These are phyloP conservation scores for Triticum timopheevii DNA, from an alignment of 176 grass and related monocot species.

Conservation along the genomic window DNA sequence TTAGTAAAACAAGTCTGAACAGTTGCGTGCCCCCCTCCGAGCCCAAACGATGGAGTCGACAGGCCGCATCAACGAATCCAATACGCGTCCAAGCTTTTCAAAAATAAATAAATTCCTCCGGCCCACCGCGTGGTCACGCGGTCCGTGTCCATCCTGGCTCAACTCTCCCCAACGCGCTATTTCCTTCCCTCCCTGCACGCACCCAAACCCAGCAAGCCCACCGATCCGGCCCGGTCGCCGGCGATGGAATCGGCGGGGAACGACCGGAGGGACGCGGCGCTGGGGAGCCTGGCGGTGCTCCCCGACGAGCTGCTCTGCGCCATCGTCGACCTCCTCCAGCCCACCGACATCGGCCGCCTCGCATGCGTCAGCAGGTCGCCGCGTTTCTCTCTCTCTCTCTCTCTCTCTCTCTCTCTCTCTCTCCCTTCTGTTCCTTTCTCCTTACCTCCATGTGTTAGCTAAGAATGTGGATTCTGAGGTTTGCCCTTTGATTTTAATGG, in stretches of 20 bases:
- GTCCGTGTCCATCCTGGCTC: too few species aligned
- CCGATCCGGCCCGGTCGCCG: conserved; percentile 1
- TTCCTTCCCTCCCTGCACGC: too few species aligned
- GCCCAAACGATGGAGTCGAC: too few species aligned
- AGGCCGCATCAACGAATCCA: conserved; percentile 12
- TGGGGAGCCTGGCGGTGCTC: conserved; percentile 71
- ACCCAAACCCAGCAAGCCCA: not conserved
- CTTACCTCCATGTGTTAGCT: not conserved
- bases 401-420: not conserved
- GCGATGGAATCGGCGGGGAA: conserved; percentile 43
- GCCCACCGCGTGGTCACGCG: not conserved
- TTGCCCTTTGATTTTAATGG: not conserved
- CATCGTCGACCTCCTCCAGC: conserved; percentile 84
- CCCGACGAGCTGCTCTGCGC: conserved; percentile 79
- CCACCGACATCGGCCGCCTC: conserved; percentile 72
- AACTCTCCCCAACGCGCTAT: too few species aligned
- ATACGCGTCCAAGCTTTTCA: conserved; percentile 6
- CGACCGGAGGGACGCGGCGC: conserved; percentile 65
- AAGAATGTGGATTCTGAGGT: not conserved
- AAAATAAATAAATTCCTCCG: conserved; percentile 10
- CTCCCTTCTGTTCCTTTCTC: not conserved
- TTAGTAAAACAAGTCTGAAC: too few species aligned
- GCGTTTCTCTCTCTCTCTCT: not conserved
- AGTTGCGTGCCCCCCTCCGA: too few species aligned
- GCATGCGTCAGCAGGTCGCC: conserved; percentile 85